Conservation (phyloP, 345 rosid genomes). For the Diplotaxis tenuifolia region DNA sequence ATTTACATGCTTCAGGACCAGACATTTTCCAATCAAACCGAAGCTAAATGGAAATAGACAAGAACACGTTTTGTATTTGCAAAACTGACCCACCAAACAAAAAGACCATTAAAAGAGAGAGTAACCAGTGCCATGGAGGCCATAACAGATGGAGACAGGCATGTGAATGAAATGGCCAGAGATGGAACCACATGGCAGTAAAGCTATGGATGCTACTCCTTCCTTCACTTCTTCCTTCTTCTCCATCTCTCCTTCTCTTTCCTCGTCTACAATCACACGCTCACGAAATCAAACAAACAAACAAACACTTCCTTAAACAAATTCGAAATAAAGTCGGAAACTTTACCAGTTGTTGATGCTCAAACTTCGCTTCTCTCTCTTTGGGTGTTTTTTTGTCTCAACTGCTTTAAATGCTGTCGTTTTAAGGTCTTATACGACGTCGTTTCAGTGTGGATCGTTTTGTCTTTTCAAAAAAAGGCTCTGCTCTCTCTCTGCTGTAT, state of each 20-base stretch:
- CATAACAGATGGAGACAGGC: conserved; percentile 83
- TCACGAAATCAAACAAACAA: not conserved
- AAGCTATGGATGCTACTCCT: conserved; percentile 87
- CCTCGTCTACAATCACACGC: conserved; percentile 31
- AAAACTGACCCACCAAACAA: not conserved
- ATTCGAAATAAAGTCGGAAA: conserved; percentile 6
- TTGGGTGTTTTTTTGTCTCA: too few relatives aligned
- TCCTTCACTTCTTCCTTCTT: conserved; percentile 26
- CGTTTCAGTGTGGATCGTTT: not conserved
- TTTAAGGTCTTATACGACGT: not conserved
- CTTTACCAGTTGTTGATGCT: conserved; percentile 29
- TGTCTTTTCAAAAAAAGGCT: not conserved
- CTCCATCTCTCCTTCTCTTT: conserved; percentile 31
- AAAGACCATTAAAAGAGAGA: not conserved
- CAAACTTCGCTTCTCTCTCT: not conserved
- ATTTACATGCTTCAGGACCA: not conserved
- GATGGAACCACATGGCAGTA: conserved; percentile 77
- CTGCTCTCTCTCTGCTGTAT: too few relatives aligned
- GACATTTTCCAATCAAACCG: too few relatives aligned
- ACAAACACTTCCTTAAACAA: too few relatives aligned
- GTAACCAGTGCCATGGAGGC: conserved; percentile 90
- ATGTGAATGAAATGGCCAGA: too few relatives aligned
- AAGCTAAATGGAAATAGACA: too few relatives aligned
- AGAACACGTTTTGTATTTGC: too few relatives aligned
- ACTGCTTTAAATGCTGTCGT: too few relatives aligned